Evolutionary conservation across 2,329 filamentous ascomycete genomes (phyloP).

Genomic region (Aschersonia sp.): DNA sequence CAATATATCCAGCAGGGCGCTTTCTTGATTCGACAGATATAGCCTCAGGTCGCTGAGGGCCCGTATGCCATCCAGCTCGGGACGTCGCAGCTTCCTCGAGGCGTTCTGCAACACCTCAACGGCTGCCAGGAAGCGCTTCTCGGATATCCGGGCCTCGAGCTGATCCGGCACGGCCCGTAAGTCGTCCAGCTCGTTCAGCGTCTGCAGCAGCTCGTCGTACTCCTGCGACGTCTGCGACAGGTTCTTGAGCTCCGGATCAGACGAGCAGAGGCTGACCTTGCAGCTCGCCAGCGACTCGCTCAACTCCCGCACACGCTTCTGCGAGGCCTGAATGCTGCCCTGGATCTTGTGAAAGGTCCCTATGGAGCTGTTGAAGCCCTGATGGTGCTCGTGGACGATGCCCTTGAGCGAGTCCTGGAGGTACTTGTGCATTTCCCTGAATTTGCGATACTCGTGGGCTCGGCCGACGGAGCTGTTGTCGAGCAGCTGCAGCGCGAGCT

Average conservation of each 20-base stretch:
- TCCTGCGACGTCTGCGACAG: slow-evolving; percentile 76
- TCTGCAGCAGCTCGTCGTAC: slow-evolving; percentile 80
- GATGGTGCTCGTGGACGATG: slow-evolving; percentile 97
- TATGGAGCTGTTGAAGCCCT: slow-evolving; percentile 98
- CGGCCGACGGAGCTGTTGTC: slow-evolving; percentile 88
- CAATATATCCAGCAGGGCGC: slow-evolving; percentile 79
- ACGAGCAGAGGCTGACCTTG: slow-evolving; percentile 67
- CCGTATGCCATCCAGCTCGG: slow-evolving; percentile 83
- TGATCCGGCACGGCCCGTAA: slow-evolving; percentile 81
- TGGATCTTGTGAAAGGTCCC: slow-evolving; percentile 99
- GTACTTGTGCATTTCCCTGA: slow-evolving; percentile 69
- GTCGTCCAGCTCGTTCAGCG: slow-evolving; percentile 73
- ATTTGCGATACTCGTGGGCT: slow-evolving; percentile 75
- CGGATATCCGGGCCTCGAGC: slow-evolving; percentile 85
- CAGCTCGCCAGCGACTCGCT: slow-evolving; percentile 73
- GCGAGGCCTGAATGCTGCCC: slow-evolving; percentile 76
- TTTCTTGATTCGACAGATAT: slow-evolving; percentile 89
- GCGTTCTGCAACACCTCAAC: slow-evolving; percentile 87
- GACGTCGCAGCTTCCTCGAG: slow-evolving; percentile 66
- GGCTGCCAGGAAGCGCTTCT: slow-evolving; percentile 86
- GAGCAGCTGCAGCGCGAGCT: slow-evolving; percentile 87
- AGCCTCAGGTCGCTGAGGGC: slow-evolving; percentile 73
- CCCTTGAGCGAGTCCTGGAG: slow-evolving; percentile 87
- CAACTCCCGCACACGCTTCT: slow-evolving; percentile 68
- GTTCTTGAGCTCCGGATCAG: slow-evolving; percentile 83